Base-by-base conservation (phyloP, 2,329 filamentous ascomycete genomes). In the Fusarium brachygibbosum region DNA sequence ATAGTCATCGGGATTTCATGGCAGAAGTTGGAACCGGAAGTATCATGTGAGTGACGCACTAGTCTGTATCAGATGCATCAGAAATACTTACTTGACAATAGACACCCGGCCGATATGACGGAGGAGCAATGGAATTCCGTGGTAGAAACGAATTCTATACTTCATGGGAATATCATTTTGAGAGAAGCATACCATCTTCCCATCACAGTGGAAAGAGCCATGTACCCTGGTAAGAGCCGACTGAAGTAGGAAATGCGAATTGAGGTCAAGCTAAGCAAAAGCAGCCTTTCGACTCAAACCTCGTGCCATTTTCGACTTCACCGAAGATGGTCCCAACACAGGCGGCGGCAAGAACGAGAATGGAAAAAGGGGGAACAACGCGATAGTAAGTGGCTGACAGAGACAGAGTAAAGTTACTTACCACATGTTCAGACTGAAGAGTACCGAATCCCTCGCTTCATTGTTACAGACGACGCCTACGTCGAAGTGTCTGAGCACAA, bases 21-120 rank as follows among this genome's bases (percentile, higher is more conserved):
- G 40, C 40, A 42, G 23, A 17, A 42, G 40, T 28, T 1, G 40
- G 40, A 25, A 42, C 21, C 14, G 40, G 23, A 17, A 42, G 40
- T 17, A 42, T 42, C 10, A 42, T 42, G 40, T 42, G 8, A 42
- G 21, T 7, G 9, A 25, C 16, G 10, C 11, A 3, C 5, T 5
- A 11, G 0, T 11, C 3, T 5, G 5, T 6, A 7, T 16, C 1
- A 6, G 8, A 17, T 38, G n/a, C 17, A 17, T 17, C 6, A 6
- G 9, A 3, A 7, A 13, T 42, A 12, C 23, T 7, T 1, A 6
- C 14, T 6, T 4, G 9, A 17, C 6, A 3, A 21, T 12, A 42
- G 40, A 5, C 40, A 42, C 12, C 40, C 40, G 5, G 21, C 40
- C 6, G 40, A 42, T 21, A 42, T 42, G 40, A 17, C 40, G 5